A percentile compares a stretch with the other conserved stretches of the same genome.
phyloP scores from a whole-genome alignment of 768 basidiomycete species.

The Podaxis carcinomalis region DNA sequence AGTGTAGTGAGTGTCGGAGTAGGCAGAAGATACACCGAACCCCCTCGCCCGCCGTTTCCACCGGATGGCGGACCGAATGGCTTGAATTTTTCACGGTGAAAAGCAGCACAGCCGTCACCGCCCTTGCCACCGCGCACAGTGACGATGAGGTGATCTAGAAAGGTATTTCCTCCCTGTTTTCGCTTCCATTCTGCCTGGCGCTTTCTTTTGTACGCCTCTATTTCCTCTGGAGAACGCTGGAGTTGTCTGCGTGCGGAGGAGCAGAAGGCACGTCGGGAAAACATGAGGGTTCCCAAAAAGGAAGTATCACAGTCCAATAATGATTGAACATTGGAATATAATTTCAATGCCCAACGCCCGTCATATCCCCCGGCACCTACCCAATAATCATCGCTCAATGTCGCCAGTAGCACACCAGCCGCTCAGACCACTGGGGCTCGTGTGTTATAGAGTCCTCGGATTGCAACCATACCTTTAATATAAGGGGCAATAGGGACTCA shows the following conservation, averaged over 20 bases:
- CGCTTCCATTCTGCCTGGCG: slow-evolving; percentile 75
- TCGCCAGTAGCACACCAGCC: slow-evolving; percentile 1
- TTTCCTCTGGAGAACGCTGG: slow-evolving; percentile 19
- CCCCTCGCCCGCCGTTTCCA: slow-evolving; percentile 88
- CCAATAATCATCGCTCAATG: slow-evolving; percentile 12
- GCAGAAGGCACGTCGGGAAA: slow-evolving; percentile 1
- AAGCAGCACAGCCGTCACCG: slow-evolving; percentile 89
- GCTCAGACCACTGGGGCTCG: slow-evolving; percentile 11
- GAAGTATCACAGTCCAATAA: neutral
- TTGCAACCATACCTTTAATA: slow-evolving; percentile 8
- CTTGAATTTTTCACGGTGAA: slow-evolving; percentile 85
- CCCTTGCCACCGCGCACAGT: slow-evolving; percentile 82
- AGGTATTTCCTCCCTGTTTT: slow-evolving; percentile 66
- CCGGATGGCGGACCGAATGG: slow-evolving; percentile 88
- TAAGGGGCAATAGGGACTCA: slow-evolving; percentile 11
- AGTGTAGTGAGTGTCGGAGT: slow-evolving; percentile 77
- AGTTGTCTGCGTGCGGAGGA: neutral
- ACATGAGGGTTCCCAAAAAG: slow-evolving; percentile 11
- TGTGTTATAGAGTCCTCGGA: slow-evolving; percentile 7
- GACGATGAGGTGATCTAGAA: slow-evolving; percentile 80
- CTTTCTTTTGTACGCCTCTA: slow-evolving; percentile 39
- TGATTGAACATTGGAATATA: neutral
- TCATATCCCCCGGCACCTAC: slow-evolving; percentile 1
- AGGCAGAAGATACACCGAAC: slow-evolving; percentile 81
- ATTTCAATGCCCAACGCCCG: neutral